Evolutionary conservation across 169 alveolate genomes (phyloP), one percentile per base, ranked within the genome.

Genomic region (Toxoplasma gondii): DNA sequence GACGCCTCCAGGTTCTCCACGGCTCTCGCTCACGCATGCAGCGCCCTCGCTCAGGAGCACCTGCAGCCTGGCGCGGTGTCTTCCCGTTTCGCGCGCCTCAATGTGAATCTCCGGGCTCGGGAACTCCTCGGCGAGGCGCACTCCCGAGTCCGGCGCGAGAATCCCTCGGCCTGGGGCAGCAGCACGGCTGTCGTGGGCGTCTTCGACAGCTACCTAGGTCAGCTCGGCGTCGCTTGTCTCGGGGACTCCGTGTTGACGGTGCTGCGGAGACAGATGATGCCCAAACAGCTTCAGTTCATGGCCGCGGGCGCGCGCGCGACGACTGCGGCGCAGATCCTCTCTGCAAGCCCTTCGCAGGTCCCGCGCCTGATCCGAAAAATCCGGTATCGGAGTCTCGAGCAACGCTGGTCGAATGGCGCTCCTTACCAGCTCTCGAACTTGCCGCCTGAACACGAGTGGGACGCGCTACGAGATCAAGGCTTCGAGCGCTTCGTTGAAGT

Each of bases 341-440:
- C 90, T 16, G 1, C 54, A 9, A 82, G 64, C 36, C 86, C 86
- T 2, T 10, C 86, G 45, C 69, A 43, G 41, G 84, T 95, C 53
- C 97, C 97, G 39, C 92, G 96, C 41, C 82, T 94, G 81, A 80
- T 96, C 78, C 91, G 97, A 54, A 94, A 94, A 69, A 91, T 95
- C 88, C 93, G 94, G 45, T 96, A 97, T 96, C 84, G 95, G 64
- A 96, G 96, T n/a, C 81, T 80, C 34, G 97, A 96, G 81, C 97
- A 96, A 90, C 92, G 96, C 49, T 96, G 97, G 97, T 96, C 93
- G 41, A 96, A 96, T n/a, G 97, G 97, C 16, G 97, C 97, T n/a
- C 97, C 97, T 29, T 96, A 95, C 91, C 97, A 96, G 39, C 93
- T 96, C 58, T 95, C 96, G 39, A 96, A 95, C 70, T 95, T 96